Conservation (phyloP, 306 rosid genomes). For the Nissolia schottii region DNA sequence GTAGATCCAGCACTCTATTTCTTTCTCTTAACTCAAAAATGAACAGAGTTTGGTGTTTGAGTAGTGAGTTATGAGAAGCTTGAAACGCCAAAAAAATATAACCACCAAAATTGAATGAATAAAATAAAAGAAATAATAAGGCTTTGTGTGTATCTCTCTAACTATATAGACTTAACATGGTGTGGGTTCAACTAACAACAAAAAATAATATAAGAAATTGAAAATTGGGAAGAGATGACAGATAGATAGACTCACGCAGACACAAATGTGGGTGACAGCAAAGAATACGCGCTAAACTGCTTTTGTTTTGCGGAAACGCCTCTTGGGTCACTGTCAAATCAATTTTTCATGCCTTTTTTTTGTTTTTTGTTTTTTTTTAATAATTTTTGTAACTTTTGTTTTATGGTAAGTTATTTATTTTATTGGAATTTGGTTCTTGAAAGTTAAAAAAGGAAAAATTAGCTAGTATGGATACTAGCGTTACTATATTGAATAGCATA, state of each 20-base stretch:
- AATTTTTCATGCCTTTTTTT: no score
- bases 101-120: not conserved
- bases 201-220: not conserved
- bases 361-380: no score
- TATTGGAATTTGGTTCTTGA: no score
- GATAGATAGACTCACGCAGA: not conserved
- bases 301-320: no score
- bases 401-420: no score
- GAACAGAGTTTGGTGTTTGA: not conserved
- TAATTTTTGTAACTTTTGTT: no score
- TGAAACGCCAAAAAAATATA: not conserved
- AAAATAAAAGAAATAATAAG: not conserved
- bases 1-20: constrained; percentile 17
- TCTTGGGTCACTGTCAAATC: not conserved
- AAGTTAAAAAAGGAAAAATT: no score
- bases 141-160: no score
- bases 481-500: no score
- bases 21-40: not conserved
- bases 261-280: not conserved
- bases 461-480: no score
- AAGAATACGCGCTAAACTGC: not conserved
- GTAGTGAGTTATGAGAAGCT: not conserved
- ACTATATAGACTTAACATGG: no score
- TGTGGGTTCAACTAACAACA: not conserved
- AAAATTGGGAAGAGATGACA: not conserved